Evolutionary conservation across 768 basidiomycete genomes (phyloP).

Genomic region (Rhizopogon vinicolor): DNA sequence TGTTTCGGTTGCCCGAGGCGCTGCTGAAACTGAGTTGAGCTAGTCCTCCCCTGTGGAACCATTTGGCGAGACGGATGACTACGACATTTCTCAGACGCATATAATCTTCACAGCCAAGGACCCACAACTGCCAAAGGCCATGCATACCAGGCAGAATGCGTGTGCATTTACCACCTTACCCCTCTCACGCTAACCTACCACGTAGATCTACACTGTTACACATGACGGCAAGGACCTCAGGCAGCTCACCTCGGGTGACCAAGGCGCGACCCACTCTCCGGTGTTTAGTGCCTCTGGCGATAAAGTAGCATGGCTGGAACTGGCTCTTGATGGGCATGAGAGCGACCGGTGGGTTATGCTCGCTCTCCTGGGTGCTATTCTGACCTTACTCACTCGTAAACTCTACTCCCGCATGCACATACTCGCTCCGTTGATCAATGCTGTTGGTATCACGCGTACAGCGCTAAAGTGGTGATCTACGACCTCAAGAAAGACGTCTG

Average conservation of each 20-base stretch:
- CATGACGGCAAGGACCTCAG: constrained; percentile 48
- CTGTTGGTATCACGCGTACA: constrained; percentile 17
- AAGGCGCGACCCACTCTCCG: constrained; percentile 79
- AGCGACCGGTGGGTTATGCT: constrained; percentile 56
- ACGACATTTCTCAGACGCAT: constrained; percentile 62
- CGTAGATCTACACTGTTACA: constrained; percentile 66
- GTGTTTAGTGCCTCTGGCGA: constrained; percentile 62
- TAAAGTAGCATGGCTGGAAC: constrained; percentile 84
- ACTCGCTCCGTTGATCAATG: background rate
- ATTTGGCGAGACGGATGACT: constrained; percentile 82
- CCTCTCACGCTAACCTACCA: background rate
- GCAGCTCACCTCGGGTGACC: constrained; percentile 78
- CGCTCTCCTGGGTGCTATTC: background rate
- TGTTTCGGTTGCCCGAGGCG: background rate
- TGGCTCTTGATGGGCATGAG: constrained; percentile 86
- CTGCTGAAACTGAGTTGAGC: background rate
- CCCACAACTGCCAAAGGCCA: constrained; percentile 66
- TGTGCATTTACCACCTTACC: background rate
- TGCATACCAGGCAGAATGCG: constrained; percentile 89
- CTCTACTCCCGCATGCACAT: background rate
- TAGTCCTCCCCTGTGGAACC: constrained; percentile 78
- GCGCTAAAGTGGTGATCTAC: constrained; percentile 75
- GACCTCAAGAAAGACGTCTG: constrained; percentile 65
- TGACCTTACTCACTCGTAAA: background rate
- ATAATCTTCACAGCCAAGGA: constrained; percentile 88